Base-by-base conservation (phyloP, 2,329 filamentous ascomycete genomes). In the Chaetomium strumarium region DNA sequence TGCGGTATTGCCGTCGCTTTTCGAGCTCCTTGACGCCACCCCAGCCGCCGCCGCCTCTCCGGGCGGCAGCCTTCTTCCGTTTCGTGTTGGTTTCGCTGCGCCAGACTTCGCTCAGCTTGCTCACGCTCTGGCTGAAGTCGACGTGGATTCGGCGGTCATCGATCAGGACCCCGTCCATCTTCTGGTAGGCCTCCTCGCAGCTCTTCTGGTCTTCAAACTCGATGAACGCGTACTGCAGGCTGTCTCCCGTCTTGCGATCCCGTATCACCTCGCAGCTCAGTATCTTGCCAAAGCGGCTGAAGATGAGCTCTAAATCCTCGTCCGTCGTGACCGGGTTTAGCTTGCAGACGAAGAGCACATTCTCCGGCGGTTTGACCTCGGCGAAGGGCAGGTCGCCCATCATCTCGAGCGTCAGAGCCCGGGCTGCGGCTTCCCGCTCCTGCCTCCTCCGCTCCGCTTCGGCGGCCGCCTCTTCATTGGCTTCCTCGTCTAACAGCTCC, bases 131-230 rank as follows among this genome's bases (percentile, higher is more conserved):
- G 11, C 91, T 96, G 70, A 99, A 99, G 71, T 99, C 93, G 51
- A 99, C 93, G 66, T 99, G 93, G 58, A 99, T 99, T 39, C 93
- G 85, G 59, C 96, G 88, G 63, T 99, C 93, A 64, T 99, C 93
- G 59, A 99, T 97, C 51, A 99, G 74, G 1, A 97, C 92, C 2
- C 86, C 90, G 68, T 99, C 90, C 93, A 99, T 99, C 72, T 99
- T 99, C 74, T 95, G 93, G 66, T 96, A 99, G 2, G 93, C 93
- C 48, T 88, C 83, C 71, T 99, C 93, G 68, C 93, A 97, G 49
- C 92, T 88, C 60, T 86, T 82, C 71, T 96, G 93, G 51, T 95
- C 87, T 53, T 92, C 88, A 63, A 92, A 99, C 67, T 99, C 93
- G 64, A 99, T 95, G 62, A 99, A 99, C 1, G 93, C 90, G 66